phyloP scores from a whole-genome alignment of 2,329 filamentous ascomycete species.

The Dactylellina parvicollis region DNA sequence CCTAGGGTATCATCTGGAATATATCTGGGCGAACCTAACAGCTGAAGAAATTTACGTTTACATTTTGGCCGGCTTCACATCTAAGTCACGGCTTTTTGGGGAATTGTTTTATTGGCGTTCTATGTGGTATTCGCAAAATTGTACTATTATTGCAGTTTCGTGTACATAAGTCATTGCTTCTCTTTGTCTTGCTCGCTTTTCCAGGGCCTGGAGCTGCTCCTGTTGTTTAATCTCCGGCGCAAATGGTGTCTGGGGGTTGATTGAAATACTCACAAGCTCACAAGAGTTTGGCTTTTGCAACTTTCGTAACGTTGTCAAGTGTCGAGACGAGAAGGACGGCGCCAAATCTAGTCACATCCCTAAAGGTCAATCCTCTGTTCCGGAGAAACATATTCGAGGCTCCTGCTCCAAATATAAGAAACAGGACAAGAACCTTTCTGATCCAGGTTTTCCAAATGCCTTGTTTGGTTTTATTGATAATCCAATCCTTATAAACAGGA shows the following conservation, averaged over 20 bases:
- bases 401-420: conserved; percentile 34
- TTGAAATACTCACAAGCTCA: neutral
- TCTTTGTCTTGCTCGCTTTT: neutral
- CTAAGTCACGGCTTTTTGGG: neutral
- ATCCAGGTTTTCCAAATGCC: conserved; percentile 39
- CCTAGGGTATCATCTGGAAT: neutral
- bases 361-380: conserved; percentile 22
- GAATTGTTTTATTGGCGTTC: conserved; percentile 8
- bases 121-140: conserved; percentile 15
- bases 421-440: conserved; percentile 26
- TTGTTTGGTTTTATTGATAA: conserved; percentile 38
- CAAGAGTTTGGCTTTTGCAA: neutral
- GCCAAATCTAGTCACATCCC: conserved; percentile 7
- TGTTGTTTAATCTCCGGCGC: neutral
- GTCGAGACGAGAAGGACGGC: neutral
- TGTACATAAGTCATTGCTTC: conserved; percentile 3
- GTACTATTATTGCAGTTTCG: conserved; percentile 10
- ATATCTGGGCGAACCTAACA: neutral
- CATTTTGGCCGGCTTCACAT: too few species aligned
- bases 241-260: conserved; percentile 1
- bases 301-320: neutral
- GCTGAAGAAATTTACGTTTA: neutral
- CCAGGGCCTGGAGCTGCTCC: neutral
- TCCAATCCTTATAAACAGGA: conserved; percentile 46
- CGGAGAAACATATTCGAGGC: conserved; percentile 6